Percentiles rank a stretch among this genome's conserved stretches.
phyloP scores from a whole-genome alignment of 164 flowering plant species.

The Annona cherimola region DNA sequence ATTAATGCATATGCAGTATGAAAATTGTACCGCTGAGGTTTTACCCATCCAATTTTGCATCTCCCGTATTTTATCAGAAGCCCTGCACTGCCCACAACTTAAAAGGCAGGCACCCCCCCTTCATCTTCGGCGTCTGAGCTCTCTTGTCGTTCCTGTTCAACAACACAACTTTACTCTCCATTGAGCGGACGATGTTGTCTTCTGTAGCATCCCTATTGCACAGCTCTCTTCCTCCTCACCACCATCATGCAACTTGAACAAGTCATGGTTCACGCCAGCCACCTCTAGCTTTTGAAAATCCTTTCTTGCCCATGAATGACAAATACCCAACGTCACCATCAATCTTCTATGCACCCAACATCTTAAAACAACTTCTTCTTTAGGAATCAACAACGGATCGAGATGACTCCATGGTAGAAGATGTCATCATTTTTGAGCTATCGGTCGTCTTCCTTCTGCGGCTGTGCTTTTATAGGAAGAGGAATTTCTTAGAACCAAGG shows the following conservation, averaged over 20 bases:
- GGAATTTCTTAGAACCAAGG: not conserved
- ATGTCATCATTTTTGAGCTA: constrained; percentile 14
- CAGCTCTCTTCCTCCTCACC: not conserved
- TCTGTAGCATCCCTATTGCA: too few species aligned
- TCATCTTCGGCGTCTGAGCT: too few species aligned
- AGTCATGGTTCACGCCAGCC: constrained; percentile 39
- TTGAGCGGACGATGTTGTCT: too few species aligned
- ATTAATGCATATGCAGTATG: too few species aligned
- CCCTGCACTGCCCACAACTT: too few species aligned
- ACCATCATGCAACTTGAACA: constrained; percentile 37
- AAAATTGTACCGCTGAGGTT: too few species aligned
- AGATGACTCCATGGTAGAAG: constrained; percentile 20
- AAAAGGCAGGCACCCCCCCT: too few species aligned
- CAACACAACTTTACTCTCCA: too few species aligned
- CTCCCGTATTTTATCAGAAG: too few species aligned
- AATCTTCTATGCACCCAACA: not conserved
- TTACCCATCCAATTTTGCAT: too few species aligned
- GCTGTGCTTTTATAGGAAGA: constrained; percentile 10
- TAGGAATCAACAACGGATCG: not conserved
- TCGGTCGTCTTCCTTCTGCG: constrained; percentile 24
- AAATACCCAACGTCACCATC: not conserved
- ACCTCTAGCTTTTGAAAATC: constrained; percentile 4
- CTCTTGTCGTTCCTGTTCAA: too few species aligned
- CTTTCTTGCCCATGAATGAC: not conserved
- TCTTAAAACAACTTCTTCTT: not conserved